Evolutionary conservation across 192 early-diverging fungal species (phyloP).

Genomic region (Rhizoclosmatium sp.): DNA sequence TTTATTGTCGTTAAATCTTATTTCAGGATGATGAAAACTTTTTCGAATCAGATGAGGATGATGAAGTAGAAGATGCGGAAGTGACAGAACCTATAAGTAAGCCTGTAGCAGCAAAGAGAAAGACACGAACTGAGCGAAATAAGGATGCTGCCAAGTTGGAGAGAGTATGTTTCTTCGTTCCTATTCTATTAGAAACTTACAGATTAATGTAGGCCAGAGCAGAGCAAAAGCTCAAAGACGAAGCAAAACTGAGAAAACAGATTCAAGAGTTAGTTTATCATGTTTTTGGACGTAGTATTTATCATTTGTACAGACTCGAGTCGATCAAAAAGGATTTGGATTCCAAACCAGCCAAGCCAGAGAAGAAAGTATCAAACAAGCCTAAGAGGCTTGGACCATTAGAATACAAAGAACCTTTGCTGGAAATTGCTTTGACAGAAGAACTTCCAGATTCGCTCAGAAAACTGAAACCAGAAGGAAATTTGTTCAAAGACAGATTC

Average conservation of each 20-base stretch:
- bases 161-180: slow-evolving; percentile 5
- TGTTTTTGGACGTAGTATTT: not conserved
- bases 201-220: slow-evolving; percentile 18
- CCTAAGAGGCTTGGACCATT: slow-evolving; percentile 5
- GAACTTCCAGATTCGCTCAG: slow-evolving; percentile 55
- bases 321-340: slow-evolving; percentile 16
- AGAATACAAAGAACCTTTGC: slow-evolving; percentile 45
- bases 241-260: slow-evolving; percentile 32
- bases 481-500: slow-evolving; percentile 61
- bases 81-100: slow-evolving; percentile 32
- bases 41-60: slow-evolving; percentile 49
- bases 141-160: slow-evolving; percentile 48
- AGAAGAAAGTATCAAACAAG: slow-evolving; percentile 2
- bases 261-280: slow-evolving; percentile 27
- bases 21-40: slow-evolving; percentile 54
- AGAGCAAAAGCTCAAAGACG: slow-evolving; percentile 16
- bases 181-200: not conserved
- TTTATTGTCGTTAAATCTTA: not conserved
- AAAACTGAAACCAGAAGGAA: slow-evolving; percentile 61
- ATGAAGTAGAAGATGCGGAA: slow-evolving; percentile 33
- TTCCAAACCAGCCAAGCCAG: not conserved
- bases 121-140: slow-evolving; percentile 34
- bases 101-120: slow-evolving; percentile 21
- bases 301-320: slow-evolving; percentile 13
- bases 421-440: slow-evolving; percentile 60